A percentile compares a stretch with the other conserved stretches of the same genome.
These are phyloP conservation scores for Malassezia pachydermatis DNA, from an alignment of 1,284 basidiomycete genomes.

Conservation along the genomic window DNA sequence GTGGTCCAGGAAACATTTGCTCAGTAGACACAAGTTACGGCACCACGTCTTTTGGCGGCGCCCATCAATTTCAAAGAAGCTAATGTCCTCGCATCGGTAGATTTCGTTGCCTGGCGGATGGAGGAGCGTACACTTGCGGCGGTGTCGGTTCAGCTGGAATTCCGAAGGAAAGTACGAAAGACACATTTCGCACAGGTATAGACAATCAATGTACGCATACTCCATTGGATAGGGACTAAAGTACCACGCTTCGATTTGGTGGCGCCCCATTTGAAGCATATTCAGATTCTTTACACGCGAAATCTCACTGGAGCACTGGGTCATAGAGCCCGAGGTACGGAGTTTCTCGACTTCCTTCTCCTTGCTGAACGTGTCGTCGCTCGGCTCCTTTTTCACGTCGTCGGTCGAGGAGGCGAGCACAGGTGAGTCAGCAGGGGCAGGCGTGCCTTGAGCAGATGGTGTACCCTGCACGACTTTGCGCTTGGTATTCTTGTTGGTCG, in stretches of 20 bases:
- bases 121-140: conserved; percentile 78
- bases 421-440: conserved; percentile 49
- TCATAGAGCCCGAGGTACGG: conserved; percentile 95
- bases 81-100: conserved; percentile 89
- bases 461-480: conserved; percentile 33
- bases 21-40: conserved; percentile 86
- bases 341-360: conserved; percentile 98
- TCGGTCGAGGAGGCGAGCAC: conserved; percentile 52
- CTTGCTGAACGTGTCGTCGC: conserved; percentile 58
- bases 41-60: conserved; percentile 93
- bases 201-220: conserved; percentile 83
- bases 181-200: conserved; percentile 99
- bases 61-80: conserved; percentile 97
- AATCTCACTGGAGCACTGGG: conserved; percentile 92
- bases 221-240: conserved; percentile 98
- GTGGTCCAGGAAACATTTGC: conserved; percentile 97
- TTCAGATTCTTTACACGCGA: conserved; percentile 97
- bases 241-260: conserved; percentile 98
- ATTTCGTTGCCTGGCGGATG: conserved; percentile 99
- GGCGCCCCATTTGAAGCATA: conserved; percentile 84
- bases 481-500: conserved; percentile 49
- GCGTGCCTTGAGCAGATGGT: conserved; percentile 46
- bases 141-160: conserved; percentile 56
- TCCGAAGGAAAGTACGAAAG: conserved; percentile 39
- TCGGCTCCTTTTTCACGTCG: conserved; percentile 10